Conservation (phyloP, 208 protist species). For the Leishmania lainsoni region DNA sequence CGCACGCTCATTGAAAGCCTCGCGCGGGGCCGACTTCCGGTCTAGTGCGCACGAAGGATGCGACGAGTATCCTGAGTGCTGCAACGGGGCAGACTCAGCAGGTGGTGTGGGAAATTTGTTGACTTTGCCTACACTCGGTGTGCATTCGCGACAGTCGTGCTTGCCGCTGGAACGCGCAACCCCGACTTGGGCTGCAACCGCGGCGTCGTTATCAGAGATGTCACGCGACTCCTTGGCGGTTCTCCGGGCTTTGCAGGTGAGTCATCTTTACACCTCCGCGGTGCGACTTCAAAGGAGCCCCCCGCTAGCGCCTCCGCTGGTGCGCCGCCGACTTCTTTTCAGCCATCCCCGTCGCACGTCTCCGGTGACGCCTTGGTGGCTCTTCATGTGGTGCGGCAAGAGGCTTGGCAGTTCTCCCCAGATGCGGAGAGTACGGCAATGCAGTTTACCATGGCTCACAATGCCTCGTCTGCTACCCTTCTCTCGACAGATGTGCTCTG, state of each 20-base stretch:
- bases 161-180: not conserved
- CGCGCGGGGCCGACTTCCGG: not conserved
- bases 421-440: not conserved
- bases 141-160: not conserved
- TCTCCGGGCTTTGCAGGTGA: not conserved
- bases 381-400: slow-evolving; percentile 8
- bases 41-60: too few relatives aligned
- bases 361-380: not conserved
- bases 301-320: not conserved
- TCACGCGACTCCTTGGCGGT: not conserved
- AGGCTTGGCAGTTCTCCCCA: not conserved
- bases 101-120: not conserved
- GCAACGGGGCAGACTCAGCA: not conserved
- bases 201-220: not conserved
- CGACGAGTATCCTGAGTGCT: not conserved
- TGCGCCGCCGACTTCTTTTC: not conserved
- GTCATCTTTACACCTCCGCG: not conserved
- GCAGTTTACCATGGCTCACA: not conserved
- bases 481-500: slow-evolving; percentile 19
- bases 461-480: not conserved
- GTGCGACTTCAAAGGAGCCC: not conserved
- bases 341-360: not conserved
- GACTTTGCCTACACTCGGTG: not conserved
- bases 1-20: not conserved
- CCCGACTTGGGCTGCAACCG: not conserved